Evolutionary conservation across 2,329 filamentous ascomycete genomes (phyloP).

Genomic region (Plenodomus biglobosus): DNA sequence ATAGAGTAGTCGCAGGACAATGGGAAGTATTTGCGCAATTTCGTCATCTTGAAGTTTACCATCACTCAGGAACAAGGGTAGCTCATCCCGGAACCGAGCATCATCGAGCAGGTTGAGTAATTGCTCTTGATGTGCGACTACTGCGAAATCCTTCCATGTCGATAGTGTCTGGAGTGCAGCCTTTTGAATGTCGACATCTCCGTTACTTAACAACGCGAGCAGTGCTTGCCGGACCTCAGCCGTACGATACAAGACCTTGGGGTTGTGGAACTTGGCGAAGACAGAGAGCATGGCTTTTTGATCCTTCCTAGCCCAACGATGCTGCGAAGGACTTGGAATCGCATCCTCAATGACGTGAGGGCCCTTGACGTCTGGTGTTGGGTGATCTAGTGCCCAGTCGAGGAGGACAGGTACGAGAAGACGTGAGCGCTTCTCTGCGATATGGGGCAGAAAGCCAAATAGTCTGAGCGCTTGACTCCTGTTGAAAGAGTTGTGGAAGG

Average conservation of each 20-base stretch:
- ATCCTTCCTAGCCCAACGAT: constrained; percentile 72
- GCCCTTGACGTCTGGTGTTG: constrained; percentile 5
- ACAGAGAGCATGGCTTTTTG: constrained; percentile 80
- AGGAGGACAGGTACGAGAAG: constrained; percentile 83
- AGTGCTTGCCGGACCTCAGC: constrained; percentile 75
- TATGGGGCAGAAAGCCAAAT: constrained; percentile 68
- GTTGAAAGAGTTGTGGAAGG: constrained; percentile 58
- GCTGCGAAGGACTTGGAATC: constrained; percentile 15
- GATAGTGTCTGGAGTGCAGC: constrained; percentile 80
- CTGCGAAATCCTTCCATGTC: constrained; percentile 79
- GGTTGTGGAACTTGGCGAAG: constrained; percentile 84
- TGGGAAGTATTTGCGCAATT: constrained; percentile 73
- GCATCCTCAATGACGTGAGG: constrained; percentile 2
- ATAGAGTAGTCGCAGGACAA: constrained; percentile 84
- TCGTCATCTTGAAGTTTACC: constrained; percentile 72
- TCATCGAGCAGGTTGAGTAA: constrained; percentile 87
- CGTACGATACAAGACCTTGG: constrained; percentile 76
- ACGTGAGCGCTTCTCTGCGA: constrained; percentile 85
- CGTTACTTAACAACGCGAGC: constrained; percentile 76
- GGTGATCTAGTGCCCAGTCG: constrained; percentile 62
- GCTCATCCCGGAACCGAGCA: constrained; percentile 85
- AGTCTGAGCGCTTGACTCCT: constrained; percentile 79
- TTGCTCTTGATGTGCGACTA: constrained; percentile 81
- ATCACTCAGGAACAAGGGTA: constrained; percentile 79
- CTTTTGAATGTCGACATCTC: constrained; percentile 87